phyloP scores from a whole-genome alignment of 1,139 yeast genomes.

The Blastobotrys ciferrii region DNA sequence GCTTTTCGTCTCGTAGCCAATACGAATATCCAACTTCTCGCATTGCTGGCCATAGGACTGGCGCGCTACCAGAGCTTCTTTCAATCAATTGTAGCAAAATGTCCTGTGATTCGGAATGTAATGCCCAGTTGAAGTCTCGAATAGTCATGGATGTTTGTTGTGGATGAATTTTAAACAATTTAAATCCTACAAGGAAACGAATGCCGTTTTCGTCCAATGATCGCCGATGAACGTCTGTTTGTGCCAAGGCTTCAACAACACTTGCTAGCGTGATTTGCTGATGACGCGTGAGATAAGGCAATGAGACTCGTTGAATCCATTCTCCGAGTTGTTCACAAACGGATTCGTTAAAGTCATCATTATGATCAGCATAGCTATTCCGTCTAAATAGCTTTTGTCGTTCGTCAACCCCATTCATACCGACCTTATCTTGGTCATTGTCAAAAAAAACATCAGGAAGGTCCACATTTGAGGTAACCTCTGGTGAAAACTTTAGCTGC shows the following conservation, averaged over 20 bases:
- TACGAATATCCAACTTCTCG: constrained; percentile 63
- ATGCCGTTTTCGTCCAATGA: constrained; percentile 72
- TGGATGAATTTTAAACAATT: constrained; percentile 60
- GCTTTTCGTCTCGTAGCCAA: constrained; percentile 62
- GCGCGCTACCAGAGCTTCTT: constrained; percentile 37
- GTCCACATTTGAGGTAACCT: constrained; percentile 19
- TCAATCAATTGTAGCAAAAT: constrained; percentile 57
- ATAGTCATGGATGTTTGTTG: constrained; percentile 55
- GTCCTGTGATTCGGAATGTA: constrained; percentile 78
- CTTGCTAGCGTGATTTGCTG: constrained; percentile 82
- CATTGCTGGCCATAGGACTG: constrained; percentile 60
- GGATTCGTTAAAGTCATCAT: constrained; percentile 9
- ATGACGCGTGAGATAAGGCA: constrained; percentile 85
- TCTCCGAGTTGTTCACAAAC: constrained; percentile 50
- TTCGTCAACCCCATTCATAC: constrained; percentile 10
- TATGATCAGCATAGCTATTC: constrained; percentile 10
- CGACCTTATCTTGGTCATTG: neutral
- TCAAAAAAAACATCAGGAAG: constrained; percentile 14
- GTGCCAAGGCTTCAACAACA: constrained; percentile 61
- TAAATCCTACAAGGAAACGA: constrained; percentile 69
- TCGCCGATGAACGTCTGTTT: constrained; percentile 48
- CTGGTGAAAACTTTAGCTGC: constrained; percentile 52
- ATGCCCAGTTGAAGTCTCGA: constrained; percentile 86
- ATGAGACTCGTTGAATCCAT: constrained; percentile 58
- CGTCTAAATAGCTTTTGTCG: constrained; percentile 11